Base-by-base conservation (phyloP, 192 early-diverging fungal genomes). In the Entomortierella parvispora region DNA sequence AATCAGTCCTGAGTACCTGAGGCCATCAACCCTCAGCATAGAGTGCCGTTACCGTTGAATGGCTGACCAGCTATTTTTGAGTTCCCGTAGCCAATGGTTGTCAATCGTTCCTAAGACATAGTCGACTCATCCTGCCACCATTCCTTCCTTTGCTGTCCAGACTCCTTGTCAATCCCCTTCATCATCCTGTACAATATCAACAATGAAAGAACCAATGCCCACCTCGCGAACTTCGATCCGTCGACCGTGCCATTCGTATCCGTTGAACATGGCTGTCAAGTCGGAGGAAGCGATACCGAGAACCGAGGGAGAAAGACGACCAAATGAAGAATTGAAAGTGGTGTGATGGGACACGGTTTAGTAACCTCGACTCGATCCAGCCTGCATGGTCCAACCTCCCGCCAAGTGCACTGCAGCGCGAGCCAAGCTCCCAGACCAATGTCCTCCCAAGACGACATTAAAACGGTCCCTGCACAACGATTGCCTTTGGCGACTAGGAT, bases 141-240 rank as follows among this genome's bases (percentile, higher is more conserved):
- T 4, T 2, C 9, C 58, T 60, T 44, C 47, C 58, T 44, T 31
- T 29, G 29, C 29, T 20, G 18, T 32, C 32, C 32, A n/a, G 15
- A 57, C 28, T 12, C 29, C 29, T 22, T 12, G 20, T 32, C 55
- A 10, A 29, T 33, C 33, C 40, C 55, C 55, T 5, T 22, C 28
- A 57, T 3, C 32, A 20, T 37, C 23, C 34, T 22, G 22, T 57
- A 25, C 22, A 59, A 29, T 37, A 11, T 23, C 34, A 62, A 62
- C 59, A 62, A 48, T 26, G 45, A 62, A 17, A 65, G 62, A 28
- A 65, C 50, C 62, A 60, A 63, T 58, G 17, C 80, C 63, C 75
- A 86, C 93, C 87, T 94, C 90, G 49, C 92, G 83, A 60, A 94
- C 93, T 89, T 91, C 89, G 67, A 95, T 71, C 56, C 82, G 80